Conservation (phyloP, 148 eudicot species). For the Arbutus unedo region DNA sequence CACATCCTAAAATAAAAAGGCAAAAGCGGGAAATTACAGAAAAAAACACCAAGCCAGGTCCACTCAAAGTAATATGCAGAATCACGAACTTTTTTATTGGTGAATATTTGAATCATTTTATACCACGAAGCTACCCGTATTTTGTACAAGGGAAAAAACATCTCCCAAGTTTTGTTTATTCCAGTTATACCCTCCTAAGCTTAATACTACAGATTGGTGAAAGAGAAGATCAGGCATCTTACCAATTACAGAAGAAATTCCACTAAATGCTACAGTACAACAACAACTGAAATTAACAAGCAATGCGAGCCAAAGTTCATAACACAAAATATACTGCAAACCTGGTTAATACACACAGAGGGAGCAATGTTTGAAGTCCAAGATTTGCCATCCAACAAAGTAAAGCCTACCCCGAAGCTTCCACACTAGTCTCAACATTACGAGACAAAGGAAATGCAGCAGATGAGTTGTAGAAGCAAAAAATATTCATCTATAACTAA, state of each 20-base stretch:
- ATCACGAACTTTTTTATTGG: not conserved
- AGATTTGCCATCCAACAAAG: conserved; percentile 22
- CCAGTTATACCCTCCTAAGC: not conserved
- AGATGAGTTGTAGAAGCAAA: conserved; percentile 25
- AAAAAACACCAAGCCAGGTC: not conserved
- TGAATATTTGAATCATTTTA: not conserved
- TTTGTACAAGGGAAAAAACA: not conserved
- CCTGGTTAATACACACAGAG: conserved; percentile 20
- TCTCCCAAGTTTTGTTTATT: not conserved
- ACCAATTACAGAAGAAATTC: not conserved
- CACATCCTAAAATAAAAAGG: not conserved
- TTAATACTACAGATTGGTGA: not conserved
- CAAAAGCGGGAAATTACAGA: not conserved
- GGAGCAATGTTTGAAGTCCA: conserved; percentile 22
- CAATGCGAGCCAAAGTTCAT: conserved; percentile 5
- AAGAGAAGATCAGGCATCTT: conserved; percentile 1
- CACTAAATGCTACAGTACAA: conserved; percentile 9
- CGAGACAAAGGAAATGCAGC: conserved; percentile 18
- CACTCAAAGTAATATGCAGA: not conserved
- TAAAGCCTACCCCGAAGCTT: conserved; percentile 24
- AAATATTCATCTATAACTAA: conserved; percentile 12
- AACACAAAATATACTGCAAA: conserved; percentile 22
- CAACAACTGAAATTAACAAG: conserved; percentile 8
- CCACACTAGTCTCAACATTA: conserved; percentile 11
- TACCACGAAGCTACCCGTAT: not conserved